These are phyloP conservation scores for Fusarium nelsonii DNA, from an alignment of 2,329 filamentous ascomycete species.

Conservation along the genomic window DNA sequence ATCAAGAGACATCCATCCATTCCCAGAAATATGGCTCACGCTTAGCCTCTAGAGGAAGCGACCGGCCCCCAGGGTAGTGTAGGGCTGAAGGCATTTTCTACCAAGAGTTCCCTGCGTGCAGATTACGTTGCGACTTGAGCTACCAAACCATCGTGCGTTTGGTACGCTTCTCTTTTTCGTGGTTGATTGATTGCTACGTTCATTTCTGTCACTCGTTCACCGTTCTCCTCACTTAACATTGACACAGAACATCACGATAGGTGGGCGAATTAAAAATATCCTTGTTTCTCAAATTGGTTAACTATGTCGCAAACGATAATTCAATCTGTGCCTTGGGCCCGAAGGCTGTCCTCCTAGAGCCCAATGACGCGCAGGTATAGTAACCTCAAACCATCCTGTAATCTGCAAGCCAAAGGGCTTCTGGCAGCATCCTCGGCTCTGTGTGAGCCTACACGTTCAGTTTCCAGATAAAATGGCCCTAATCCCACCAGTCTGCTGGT, in stretches of 20 bases:
- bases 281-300: constrained; percentile 15
- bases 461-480: constrained; percentile 33
- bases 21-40: constrained; percentile 40
- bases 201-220: background rate
- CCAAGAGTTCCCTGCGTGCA: constrained; percentile 25
- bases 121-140: constrained; percentile 1
- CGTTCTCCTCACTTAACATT: background rate
- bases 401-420: background rate
- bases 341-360: constrained; percentile 36
- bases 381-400: constrained; percentile 18
- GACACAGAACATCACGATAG: background rate
- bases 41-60: constrained; percentile 48
- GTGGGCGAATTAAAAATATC: constrained; percentile 2
- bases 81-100: constrained; percentile 40
- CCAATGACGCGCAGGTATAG: background rate
- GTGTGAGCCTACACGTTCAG: constrained; percentile 5
- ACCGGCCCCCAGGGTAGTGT: constrained; percentile 34
- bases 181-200: background rate
- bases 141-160: constrained; percentile 10
- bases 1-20: constrained; percentile 35
- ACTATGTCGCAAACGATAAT: constrained; percentile 3
- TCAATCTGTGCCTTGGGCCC: constrained; percentile 26
- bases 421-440: background rate
- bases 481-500: constrained; percentile 7
- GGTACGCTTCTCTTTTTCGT: background rate